Conservation (phyloP, 352 stramenopile species). For the Phytopythium oedochilum region DNA sequence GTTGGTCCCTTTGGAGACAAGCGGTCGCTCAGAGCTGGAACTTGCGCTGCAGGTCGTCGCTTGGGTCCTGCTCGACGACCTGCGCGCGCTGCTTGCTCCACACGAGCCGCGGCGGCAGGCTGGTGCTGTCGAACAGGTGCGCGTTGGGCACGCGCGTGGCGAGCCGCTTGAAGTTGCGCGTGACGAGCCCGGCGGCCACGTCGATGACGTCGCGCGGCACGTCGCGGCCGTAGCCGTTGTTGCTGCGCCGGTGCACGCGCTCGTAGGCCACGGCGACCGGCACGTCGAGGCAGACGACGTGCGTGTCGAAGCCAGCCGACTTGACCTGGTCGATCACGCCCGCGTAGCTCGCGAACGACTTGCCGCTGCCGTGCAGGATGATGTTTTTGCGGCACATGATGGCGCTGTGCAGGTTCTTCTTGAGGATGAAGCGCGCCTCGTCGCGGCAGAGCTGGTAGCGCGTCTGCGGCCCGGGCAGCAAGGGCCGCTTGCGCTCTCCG, state of each 20-base stretch:
- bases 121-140: slow-evolving; percentile 64
- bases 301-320: slow-evolving; percentile 55
- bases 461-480: slow-evolving; percentile 48
- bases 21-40: slow-evolving; percentile 34
- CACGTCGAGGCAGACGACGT: slow-evolving; percentile 79
- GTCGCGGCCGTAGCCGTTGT: slow-evolving; percentile 61
- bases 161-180: slow-evolving; percentile 59
- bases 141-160: slow-evolving; percentile 59
- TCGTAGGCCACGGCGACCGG: slow-evolving; percentile 57
- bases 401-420: slow-evolving; percentile 68
- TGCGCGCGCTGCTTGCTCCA: slow-evolving; percentile 70
- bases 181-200: slow-evolving; percentile 54
- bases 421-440: slow-evolving; percentile 77
- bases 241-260: slow-evolving; percentile 59
- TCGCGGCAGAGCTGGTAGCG: slow-evolving; percentile 79
- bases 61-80: slow-evolving; percentile 34
- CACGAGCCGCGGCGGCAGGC: slow-evolving; percentile 54
- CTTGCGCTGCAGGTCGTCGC: slow-evolving; percentile 60
- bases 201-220: slow-evolving; percentile 64
- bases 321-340: slow-evolving; percentile 64
- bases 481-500: slow-evolving; percentile 3
- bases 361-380: slow-evolving; percentile 74
- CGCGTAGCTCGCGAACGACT: slow-evolving; percentile 65
- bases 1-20: no score
- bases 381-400: slow-evolving; percentile 80